A percentile compares a stretch with the other conserved stretches of the same genome.
These are phyloP conservation scores for Cruciata laevipes DNA, from an alignment of 257 asterid genomes.

Conservation along the genomic window DNA sequence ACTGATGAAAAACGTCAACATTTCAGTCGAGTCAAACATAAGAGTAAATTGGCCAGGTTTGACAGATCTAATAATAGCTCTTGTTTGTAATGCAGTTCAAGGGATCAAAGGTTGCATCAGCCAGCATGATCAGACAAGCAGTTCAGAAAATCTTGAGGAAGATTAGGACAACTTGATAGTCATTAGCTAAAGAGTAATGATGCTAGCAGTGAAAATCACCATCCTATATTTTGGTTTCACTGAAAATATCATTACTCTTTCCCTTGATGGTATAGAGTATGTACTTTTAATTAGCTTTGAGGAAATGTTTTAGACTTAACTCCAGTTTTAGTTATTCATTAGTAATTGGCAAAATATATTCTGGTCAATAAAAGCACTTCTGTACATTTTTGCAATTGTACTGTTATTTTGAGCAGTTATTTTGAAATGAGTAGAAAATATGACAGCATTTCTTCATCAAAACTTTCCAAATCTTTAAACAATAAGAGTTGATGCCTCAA, in stretches of 20 bases:
- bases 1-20: no score
- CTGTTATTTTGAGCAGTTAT: no score
- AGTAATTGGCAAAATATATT: background rate
- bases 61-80: background rate
- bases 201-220: background rate
- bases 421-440: background rate
- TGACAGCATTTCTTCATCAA: background rate
- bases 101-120: constrained; percentile 53
- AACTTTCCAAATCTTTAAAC: background rate
- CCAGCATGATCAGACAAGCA: constrained; percentile 50
- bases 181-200: background rate
- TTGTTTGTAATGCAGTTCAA: constrained; percentile 46
- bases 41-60: background rate
- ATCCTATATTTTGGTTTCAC: background rate
- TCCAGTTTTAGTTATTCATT: background rate
- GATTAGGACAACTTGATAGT: constrained; percentile 26
- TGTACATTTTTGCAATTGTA: no score
- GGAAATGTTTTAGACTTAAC: background rate
- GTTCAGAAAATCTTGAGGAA: constrained; percentile 45
- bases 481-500: no score
- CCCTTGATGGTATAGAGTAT: background rate
- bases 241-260: background rate
- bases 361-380: no score
- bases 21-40: background rate
- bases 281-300: constrained; percentile 3